phyloP scores from a whole-genome alignment of 1,139 yeast species.

The Kodamaea sp. region DNA sequence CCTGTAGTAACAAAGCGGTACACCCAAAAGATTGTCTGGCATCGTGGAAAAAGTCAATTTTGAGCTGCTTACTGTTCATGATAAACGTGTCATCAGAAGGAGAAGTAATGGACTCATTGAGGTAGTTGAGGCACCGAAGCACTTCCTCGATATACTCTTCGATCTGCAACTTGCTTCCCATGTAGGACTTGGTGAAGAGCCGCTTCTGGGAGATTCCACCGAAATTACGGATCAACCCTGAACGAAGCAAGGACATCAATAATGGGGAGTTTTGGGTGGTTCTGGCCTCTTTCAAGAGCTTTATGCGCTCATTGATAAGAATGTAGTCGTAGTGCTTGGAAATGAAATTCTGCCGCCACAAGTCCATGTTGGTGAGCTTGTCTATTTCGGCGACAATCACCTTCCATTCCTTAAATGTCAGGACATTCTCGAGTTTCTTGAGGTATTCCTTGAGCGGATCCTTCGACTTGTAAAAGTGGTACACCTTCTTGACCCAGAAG shows the following conservation, averaged over 20 bases:
- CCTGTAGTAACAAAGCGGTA: slow-evolving; percentile 87
- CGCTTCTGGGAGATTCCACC: slow-evolving; percentile 87
- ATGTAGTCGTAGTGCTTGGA: slow-evolving; percentile 83
- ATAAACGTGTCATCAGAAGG: slow-evolving; percentile 34
- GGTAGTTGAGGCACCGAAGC: slow-evolving; percentile 61
- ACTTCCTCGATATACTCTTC: slow-evolving; percentile 86
- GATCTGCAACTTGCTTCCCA: slow-evolving; percentile 85
- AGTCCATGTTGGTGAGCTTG: slow-evolving; percentile 64
- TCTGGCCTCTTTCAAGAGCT: slow-evolving; percentile 63
- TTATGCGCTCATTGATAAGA: slow-evolving; percentile 73
- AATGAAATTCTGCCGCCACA: slow-evolving; percentile 86
- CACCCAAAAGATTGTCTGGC: slow-evolving; percentile 88
- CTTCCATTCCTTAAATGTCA: slow-evolving; percentile 63
- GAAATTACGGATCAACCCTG: slow-evolving; percentile 84
- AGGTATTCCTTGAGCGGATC: slow-evolving; percentile 44
- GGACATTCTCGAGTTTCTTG: slow-evolving; percentile 41
- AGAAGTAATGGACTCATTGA: slow-evolving; percentile 41
- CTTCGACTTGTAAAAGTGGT: slow-evolving; percentile 37
- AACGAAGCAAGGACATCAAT: slow-evolving; percentile 70
- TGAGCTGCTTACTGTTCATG: slow-evolving; percentile 58
- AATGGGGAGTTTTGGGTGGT: slow-evolving; percentile 54
- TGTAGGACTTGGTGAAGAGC: slow-evolving; percentile 75
- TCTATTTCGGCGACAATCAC: slow-evolving; percentile 61
- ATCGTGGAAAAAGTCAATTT: slow-evolving; percentile 85
- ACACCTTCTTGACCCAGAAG: slow-evolving; percentile 57